Base-by-base conservation (phyloP, 805 yeast species). In the Candida montana region DNA sequence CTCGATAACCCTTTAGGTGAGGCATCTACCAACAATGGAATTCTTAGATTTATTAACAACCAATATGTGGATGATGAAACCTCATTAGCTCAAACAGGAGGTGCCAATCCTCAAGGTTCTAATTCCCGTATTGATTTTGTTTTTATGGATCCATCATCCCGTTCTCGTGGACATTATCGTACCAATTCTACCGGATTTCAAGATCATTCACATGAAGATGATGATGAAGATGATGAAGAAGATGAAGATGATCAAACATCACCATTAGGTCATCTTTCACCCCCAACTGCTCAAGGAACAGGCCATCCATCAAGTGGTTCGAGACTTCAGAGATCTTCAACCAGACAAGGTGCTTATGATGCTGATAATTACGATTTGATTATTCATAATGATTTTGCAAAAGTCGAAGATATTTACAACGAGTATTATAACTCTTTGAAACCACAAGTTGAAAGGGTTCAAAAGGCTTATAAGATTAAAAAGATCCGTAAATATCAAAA, bases 401-500 rank as follows among this genome's bases (percentile, higher is more conserved):
- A 54, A 23, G 63, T 63, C 9, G 53, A 52, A 20, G 65, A 59
- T 18, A 50, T 63, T 26, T 62, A 62, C 39, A 51, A 52, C 15
- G 67, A 63, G 46, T 62, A 53, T 46, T 55, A 61, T 21, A 54
- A 54, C 39, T 51, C 57, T 5, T 42, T 62, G 35, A 55, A 57
- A 37, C 57, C 59, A 21, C 67, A 64, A 45, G 61, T 64, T n/a
- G 57, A 59, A 37, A 56, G 61, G 24, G 61, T 62, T 21, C 62
- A 61, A 29, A 58, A 56, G 43, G 58, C 56, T 10, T 62, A 56
- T 40, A 61, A 61, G 46, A 53, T 64, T 37, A 60, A 62, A 36
- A 63, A 62, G 44, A 59, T 64, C 17, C 55, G 68, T 44, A 64
- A 64, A 33, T 63, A 58, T 44, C 68, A 64, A 45, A 57, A 64